phyloP scores from a whole-genome alignment of 129 eudicot species.

The Escallonia rubra region DNA sequence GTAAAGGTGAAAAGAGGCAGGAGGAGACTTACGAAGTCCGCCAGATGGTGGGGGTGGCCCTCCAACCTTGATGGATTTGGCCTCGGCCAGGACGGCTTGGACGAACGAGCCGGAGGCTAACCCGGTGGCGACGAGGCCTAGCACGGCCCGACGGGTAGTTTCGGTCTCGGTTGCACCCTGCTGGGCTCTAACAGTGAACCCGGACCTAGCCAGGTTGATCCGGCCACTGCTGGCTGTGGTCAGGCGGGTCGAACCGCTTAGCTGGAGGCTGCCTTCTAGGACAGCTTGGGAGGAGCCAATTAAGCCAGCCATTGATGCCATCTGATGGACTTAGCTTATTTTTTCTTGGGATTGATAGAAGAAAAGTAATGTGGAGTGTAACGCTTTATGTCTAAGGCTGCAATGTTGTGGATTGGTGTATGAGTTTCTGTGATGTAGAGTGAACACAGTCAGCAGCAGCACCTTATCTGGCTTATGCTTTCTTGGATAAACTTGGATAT shows the following conservation, averaged over 20 bases:
- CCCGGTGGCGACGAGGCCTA: slow-evolving; percentile 92
- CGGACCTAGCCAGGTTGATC: slow-evolving; percentile 29
- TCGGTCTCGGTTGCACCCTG: slow-evolving; percentile 58
- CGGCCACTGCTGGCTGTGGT: slow-evolving; percentile 33
- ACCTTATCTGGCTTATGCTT: slow-evolving; percentile 54
- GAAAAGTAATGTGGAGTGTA: slow-evolving; percentile 16
- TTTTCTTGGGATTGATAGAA: slow-evolving; percentile 16
- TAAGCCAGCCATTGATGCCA: slow-evolving; percentile 84
- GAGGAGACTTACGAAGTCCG: slow-evolving; percentile 73
- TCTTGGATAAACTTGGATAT: slow-evolving; percentile 55
- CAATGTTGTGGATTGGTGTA: background rate
- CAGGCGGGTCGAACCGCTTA: slow-evolving; percentile 50
- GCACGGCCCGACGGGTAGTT: slow-evolving; percentile 78
- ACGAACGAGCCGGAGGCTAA: slow-evolving; percentile 70
- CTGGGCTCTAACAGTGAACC: slow-evolving; percentile 70
- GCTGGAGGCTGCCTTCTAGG: slow-evolving; percentile 64
- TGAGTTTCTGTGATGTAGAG: slow-evolving; percentile 41
- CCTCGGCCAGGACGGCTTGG: slow-evolving; percentile 85
- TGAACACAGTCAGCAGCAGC: slow-evolving; percentile 15
- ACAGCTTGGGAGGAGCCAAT: slow-evolving; percentile 73
- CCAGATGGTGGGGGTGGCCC: slow-evolving; percentile 90
- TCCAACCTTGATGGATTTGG: slow-evolving; percentile 73
- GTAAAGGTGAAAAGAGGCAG: no score
- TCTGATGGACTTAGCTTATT: slow-evolving; percentile 22
- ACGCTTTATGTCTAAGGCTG: background rate